These are phyloP conservation scores for Aurantiochytrium sp. DNA, from an alignment of 108 stramenopile genomes.

Conservation along the genomic window DNA sequence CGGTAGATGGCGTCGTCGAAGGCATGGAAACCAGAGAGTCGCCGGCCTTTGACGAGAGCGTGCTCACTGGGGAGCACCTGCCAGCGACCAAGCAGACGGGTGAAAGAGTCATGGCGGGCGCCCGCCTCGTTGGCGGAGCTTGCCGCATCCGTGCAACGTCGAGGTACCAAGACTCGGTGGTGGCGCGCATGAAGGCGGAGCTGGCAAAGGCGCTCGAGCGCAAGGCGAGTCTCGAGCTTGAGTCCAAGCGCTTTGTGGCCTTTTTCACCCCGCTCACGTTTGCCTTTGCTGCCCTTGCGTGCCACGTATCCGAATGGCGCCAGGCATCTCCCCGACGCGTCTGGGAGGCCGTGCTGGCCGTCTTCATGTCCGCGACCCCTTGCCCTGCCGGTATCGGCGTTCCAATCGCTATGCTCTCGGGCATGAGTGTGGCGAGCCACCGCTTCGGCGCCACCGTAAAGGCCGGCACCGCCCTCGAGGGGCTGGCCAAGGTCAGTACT, in stretches of 20 bases:
- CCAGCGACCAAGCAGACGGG: background rate
- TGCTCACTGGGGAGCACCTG: background rate
- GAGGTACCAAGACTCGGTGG: background rate
- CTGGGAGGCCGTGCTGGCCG: background rate
- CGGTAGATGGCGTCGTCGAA: background rate
- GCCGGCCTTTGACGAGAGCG: background rate
- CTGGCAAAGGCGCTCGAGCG: background rate
- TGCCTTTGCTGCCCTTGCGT: background rate
- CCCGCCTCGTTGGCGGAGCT: background rate
- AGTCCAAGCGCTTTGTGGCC: conserved; percentile 1
- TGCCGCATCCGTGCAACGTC: background rate
- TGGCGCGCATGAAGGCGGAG: conserved; percentile 17
- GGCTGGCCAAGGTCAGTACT: background rate
- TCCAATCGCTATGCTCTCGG: conserved; percentile 16
- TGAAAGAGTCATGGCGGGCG: background rate
- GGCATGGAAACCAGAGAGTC: background rate
- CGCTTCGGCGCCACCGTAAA: background rate
- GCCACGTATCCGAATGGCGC: background rate
- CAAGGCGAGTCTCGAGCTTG: background rate
- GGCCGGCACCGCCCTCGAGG: background rate
- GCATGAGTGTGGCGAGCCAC: conserved; percentile 9
- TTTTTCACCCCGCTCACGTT: conserved; percentile 3
- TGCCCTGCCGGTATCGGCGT: conserved; percentile 15
- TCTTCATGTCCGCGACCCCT: conserved; percentile 19
- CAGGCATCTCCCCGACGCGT: background rate